These are phyloP conservation scores for Anisodus tanguticus DNA, from an alignment of 257 asterid genomes.

Conservation along the genomic window DNA sequence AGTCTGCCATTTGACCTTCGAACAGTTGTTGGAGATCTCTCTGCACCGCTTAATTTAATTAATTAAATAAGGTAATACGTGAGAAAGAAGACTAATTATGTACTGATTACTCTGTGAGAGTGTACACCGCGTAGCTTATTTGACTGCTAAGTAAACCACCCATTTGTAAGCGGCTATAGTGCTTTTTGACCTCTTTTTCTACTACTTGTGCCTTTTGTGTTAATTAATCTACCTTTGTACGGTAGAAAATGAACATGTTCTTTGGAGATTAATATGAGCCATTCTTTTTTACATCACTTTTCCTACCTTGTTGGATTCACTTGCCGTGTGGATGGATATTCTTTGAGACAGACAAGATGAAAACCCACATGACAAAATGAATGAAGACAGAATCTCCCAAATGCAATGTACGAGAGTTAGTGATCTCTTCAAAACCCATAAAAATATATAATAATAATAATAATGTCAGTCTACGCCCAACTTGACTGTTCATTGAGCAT, in stretches of 20 bases:
- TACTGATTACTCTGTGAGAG: not conserved
- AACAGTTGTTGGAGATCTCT: constrained; percentile 14
- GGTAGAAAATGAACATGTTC: not conserved
- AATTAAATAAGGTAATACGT: constrained; percentile 15
- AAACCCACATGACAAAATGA: not conserved
- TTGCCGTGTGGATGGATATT: not conserved
- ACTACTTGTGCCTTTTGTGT: constrained; percentile 5
- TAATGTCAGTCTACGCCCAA: too few species aligned
- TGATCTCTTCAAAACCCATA: not conserved
- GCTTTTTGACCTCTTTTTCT: not conserved
- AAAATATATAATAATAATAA: not conserved
- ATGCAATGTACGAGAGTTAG: not conserved
- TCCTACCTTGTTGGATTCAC: constrained; percentile 21
- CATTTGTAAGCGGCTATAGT: not conserved
- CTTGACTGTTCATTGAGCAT: too few species aligned
- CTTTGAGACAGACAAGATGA: not conserved
- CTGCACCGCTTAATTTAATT: not conserved
- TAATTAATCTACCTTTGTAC: not conserved
- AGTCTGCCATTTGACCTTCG: not conserved
- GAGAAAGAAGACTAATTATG: not conserved
- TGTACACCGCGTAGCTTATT: not conserved
- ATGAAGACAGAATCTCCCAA: not conserved
- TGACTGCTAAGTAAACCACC: constrained; percentile 8
- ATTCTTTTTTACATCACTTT: not conserved
- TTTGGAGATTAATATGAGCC: not conserved